These are phyloP conservation scores for Monosporascus ibericus DNA, from an alignment of 2,329 filamentous ascomycete species.

Conservation along the genomic window DNA sequence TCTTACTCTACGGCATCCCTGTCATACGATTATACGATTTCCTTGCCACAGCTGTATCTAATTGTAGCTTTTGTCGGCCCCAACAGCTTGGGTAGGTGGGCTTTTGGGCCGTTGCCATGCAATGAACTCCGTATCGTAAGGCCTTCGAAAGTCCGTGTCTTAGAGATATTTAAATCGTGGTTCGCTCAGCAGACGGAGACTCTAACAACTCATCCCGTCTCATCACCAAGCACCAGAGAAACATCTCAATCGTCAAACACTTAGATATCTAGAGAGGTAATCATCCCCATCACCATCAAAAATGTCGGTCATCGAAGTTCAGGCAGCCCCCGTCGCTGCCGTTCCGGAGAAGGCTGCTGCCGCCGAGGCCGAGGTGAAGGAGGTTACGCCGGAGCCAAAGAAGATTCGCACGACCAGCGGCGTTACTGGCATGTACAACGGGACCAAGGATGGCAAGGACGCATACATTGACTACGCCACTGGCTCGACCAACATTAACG, in stretches of 20 bases:
- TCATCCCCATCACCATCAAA: background rate
- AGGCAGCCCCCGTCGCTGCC: background rate
- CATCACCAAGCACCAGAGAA: background rate
- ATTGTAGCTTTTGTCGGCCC: background rate
- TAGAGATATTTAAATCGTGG: background rate
- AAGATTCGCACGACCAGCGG: background rate
- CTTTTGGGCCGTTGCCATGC: background rate
- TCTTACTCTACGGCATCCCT: background rate
- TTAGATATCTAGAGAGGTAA: background rate
- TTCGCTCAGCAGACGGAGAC: background rate
- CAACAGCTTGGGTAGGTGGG: background rate
- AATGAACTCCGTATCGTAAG: background rate
- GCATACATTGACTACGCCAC: conserved; percentile 21
- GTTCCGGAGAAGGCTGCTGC: background rate
- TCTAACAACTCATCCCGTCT: background rate
- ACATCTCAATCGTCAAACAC: background rate
- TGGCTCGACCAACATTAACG: conserved; percentile 19
- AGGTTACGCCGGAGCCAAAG: background rate
- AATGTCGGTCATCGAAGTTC: background rate
- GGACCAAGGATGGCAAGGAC: conserved; percentile 16
- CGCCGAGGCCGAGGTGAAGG: background rate
- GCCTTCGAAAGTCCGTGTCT: background rate
- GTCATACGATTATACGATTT: background rate
- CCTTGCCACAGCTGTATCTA: too few relatives aligned
- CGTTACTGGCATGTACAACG: conserved; percentile 19